phyloP scores from a whole-genome alignment of 2,329 filamentous ascomycete genomes.

The Fusarium euwallaceae region DNA sequence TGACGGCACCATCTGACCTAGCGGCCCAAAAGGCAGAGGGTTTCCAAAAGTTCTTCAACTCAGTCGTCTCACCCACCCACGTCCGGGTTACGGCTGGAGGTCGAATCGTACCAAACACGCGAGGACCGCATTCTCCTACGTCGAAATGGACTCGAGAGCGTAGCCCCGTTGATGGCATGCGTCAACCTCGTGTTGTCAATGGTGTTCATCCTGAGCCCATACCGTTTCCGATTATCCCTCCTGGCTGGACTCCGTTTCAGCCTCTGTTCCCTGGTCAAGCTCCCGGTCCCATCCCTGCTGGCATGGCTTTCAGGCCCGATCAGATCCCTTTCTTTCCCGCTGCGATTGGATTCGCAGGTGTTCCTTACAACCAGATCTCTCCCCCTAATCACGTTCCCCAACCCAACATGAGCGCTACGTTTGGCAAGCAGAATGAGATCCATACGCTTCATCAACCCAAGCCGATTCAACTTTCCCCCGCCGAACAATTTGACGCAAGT shows the following conservation, averaged over 20 bases:
- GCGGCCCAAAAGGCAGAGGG: conserved; percentile 71
- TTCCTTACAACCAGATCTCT: conserved; percentile 42
- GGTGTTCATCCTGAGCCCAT: conserved; percentile 39
- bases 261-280: conserved; percentile 51
- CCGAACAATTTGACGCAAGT: conserved; percentile 61
- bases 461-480: conserved; percentile 53
- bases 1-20: conserved; percentile 66
- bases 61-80: conserved; percentile 76
- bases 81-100: conserved; percentile 76
- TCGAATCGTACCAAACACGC: conserved; percentile 75
- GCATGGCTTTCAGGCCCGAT: conserved; percentile 48
- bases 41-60: conserved; percentile 77
- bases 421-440: conserved; percentile 49
- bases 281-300: conserved; percentile 46
- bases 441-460: conserved; percentile 50
- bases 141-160: conserved; percentile 64
- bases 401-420: conserved; percentile 28
- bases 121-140: conserved; percentile 65
- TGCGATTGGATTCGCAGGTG: conserved; percentile 54
- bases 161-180: conserved; percentile 37
- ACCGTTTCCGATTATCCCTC: conserved; percentile 45
- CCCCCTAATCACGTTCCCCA: conserved; percentile 12
- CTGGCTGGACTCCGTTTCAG: conserved; percentile 47
- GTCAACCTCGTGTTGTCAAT: conserved; percentile 34
- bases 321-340: conserved; percentile 57